These are phyloP conservation scores for Fonsecaea monophora DNA, from an alignment of 2,329 filamentous ascomycete genomes.

Conservation along the genomic window DNA sequence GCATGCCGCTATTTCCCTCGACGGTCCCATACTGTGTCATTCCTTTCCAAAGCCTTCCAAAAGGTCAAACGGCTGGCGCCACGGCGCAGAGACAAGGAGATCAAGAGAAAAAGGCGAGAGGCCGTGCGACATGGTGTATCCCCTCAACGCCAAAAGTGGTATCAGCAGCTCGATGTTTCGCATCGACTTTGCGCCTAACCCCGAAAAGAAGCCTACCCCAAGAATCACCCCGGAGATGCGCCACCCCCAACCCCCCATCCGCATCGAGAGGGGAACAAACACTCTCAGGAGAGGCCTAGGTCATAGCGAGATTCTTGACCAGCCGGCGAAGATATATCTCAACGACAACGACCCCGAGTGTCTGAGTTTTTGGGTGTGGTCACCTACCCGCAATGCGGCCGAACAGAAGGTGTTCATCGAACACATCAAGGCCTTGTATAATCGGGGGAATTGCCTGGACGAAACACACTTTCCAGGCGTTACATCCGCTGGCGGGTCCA, in stretches of 20 bases:
- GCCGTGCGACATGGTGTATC: background rate
- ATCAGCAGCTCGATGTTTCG: background rate
- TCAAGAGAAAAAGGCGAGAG: background rate
- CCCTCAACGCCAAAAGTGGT: background rate
- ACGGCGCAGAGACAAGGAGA: background rate
- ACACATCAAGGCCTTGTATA: background rate
- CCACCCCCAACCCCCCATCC: no score
- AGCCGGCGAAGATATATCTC: background rate
- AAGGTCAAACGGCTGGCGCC: background rate
- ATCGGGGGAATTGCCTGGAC: background rate
- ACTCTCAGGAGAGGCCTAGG: background rate
- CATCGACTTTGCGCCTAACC: background rate
- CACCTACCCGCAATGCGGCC: background rate
- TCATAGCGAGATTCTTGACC: background rate
- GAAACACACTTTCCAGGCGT: no score
- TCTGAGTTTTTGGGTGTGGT: background rate
- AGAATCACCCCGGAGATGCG: background rate
- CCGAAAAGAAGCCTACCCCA: background rate
- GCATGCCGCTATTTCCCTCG: background rate
- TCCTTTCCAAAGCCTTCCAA: background rate
- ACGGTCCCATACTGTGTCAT: background rate
- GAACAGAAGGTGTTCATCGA: background rate
- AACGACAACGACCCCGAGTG: background rate
- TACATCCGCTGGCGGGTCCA: no score
- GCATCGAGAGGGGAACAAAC: no score